phyloP scores from a whole-genome alignment of 208 protist species.

The Trypanosoma boissoni region DNA sequence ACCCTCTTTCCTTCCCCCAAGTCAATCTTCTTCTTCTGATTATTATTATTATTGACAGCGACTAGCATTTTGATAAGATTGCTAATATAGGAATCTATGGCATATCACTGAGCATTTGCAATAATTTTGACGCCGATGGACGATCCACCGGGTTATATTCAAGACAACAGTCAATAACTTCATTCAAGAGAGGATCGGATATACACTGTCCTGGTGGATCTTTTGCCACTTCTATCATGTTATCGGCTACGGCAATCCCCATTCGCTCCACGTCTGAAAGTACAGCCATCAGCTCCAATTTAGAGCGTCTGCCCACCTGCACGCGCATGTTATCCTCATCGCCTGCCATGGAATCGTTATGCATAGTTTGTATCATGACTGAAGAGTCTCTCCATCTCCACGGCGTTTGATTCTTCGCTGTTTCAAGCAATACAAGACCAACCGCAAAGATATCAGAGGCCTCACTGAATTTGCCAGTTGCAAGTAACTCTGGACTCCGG shows the following conservation, averaged over 20 bases:
- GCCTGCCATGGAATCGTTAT: background rate
- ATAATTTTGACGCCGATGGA: constrained; percentile 29
- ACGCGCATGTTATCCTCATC: constrained; percentile 1
- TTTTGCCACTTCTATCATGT: background rate
- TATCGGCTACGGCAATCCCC: background rate
- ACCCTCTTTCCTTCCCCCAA: too few species aligned
- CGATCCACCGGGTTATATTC: constrained; percentile 17
- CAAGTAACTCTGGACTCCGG: constrained; percentile 37
- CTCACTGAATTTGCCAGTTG: constrained; percentile 17
- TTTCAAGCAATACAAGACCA: constrained; percentile 43
- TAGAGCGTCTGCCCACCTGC: background rate
- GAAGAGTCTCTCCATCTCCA: constrained; percentile 30
- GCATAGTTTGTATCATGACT: background rate
- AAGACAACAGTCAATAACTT: constrained; percentile 35
- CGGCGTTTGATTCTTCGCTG: constrained; percentile 30
- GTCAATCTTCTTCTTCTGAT: too few species aligned
- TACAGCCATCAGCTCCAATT: background rate
- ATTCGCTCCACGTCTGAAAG: constrained; percentile 1
- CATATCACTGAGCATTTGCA: constrained; percentile 16
- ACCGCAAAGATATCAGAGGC: constrained; percentile 48
- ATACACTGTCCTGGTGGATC: background rate
- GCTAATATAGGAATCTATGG: too few species aligned
- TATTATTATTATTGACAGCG: too few species aligned
- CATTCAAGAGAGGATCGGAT: constrained; percentile 23
- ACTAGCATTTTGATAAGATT: too few species aligned